Evolutionary conservation across 208 protist species (phyloP).

Genomic region (Leishmania tropica): DNA sequence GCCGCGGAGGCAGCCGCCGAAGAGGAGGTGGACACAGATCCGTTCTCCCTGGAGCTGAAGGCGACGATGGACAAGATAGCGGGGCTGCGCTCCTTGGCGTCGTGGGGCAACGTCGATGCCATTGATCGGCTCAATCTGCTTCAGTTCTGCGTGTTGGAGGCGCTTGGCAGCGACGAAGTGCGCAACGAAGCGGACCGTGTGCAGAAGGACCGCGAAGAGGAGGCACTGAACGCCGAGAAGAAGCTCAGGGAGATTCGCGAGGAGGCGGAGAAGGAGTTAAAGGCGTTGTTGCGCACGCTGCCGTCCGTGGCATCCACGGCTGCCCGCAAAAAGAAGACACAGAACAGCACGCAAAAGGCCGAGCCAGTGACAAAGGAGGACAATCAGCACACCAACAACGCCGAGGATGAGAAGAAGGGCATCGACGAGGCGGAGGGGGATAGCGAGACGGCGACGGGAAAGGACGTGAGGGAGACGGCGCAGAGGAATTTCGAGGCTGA

Average conservation of each 20-base stretch:
- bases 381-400: neutral
- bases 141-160: conserved; percentile 72
- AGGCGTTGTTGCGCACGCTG: conserved; percentile 49
- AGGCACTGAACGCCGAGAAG: conserved; percentile 47
- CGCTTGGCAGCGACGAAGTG: conserved; percentile 48
- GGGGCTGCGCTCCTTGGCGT: conserved; percentile 58
- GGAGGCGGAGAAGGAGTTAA: conserved; percentile 78
- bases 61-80: conserved; percentile 61
- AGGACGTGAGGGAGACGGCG: neutral
- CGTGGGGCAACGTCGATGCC: conserved; percentile 85
- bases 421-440: conserved; percentile 9
- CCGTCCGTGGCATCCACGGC: conserved; percentile 13
- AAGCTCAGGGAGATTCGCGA: conserved; percentile 69
- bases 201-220: conserved; percentile 55
- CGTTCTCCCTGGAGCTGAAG: conserved; percentile 55
- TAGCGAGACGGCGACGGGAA: neutral
- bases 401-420: conserved; percentile 6
- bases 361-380: neutral
- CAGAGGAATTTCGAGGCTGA: conserved; percentile 36
- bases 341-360: neutral
- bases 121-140: conserved; percentile 80
- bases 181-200: conserved; percentile 64
- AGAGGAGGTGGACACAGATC: conserved; percentile 29
- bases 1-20: neutral
- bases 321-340: conserved; percentile 1